These are phyloP conservation scores for Alloascoidea hylecoeti DNA, from an alignment of 805 yeast species.

Conservation along the genomic window DNA sequence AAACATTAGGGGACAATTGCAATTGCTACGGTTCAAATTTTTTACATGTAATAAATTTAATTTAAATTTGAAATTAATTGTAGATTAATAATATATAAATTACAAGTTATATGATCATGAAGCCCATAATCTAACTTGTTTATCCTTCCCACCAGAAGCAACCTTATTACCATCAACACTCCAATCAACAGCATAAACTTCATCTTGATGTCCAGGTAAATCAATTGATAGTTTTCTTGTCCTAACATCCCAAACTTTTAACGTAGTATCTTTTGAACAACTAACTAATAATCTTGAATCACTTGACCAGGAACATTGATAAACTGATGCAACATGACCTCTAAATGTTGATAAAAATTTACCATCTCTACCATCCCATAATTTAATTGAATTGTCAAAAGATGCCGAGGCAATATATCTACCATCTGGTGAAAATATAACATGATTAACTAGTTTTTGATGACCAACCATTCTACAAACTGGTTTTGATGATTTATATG, in stretches of 20 bases:
- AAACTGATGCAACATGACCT: slow-evolving; percentile 97
- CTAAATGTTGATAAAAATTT: slow-evolving; percentile 80
- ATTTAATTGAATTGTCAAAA: slow-evolving; percentile 86
- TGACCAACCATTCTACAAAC: slow-evolving; percentile 93
- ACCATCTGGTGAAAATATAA: slow-evolving; percentile 92
- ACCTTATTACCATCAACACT: slow-evolving; percentile 88
- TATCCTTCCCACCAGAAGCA: slow-evolving; percentile 97
- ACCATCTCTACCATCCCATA: slow-evolving; percentile 95
- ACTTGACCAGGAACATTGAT: slow-evolving; percentile 96
- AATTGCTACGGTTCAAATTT: too few species aligned
- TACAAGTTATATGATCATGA: slow-evolving; percentile 22
- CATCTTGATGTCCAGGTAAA: slow-evolving; percentile 93
- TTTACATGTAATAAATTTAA: too few species aligned
- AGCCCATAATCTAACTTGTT: slow-evolving; percentile 90
- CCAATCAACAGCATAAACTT: slow-evolving; percentile 97
- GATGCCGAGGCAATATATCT: slow-evolving; percentile 82
- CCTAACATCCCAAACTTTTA: slow-evolving; percentile 91
- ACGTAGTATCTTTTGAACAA: slow-evolving; percentile 90
- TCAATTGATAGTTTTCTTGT: slow-evolving; percentile 77
- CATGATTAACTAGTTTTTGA: slow-evolving; percentile 93
- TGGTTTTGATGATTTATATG: slow-evolving; percentile 67
- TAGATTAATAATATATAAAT: background rate
- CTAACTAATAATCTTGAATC: slow-evolving; percentile 85
- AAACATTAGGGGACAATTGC: too few species aligned
- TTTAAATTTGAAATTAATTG: too few species aligned